Percentiles rank a stretch among this genome's conserved stretches.
phyloP scores from a whole-genome alignment of 1,139 yeast species.

The Blastobotrys arbuscula region DNA sequence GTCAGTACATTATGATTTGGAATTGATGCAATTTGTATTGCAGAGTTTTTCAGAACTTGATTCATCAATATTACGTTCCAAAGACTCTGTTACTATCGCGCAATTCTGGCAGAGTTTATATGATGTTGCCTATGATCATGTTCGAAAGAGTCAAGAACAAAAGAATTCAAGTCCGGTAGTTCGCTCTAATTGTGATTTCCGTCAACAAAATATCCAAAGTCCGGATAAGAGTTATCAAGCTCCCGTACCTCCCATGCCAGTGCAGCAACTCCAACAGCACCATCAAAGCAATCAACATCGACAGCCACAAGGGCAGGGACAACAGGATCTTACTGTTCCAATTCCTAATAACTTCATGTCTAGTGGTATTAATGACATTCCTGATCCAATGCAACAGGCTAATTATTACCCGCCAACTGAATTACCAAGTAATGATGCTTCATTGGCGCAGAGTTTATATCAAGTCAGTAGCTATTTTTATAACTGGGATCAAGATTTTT shows the following conservation, averaged over 20 bases:
- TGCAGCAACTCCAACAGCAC: not conserved
- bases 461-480: slow-evolving; percentile 22
- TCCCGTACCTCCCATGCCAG: not conserved
- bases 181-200: not conserved
- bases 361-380: not conserved
- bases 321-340: not conserved
- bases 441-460: slow-evolving; percentile 21
- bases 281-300: not conserved
- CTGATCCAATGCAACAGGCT: not conserved
- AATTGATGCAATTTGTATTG: slow-evolving; percentile 18
- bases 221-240: not conserved
- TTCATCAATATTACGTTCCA: not conserved
- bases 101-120: slow-evolving; percentile 20
- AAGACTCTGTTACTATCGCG: slow-evolving; percentile 3
- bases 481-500: slow-evolving; percentile 22
- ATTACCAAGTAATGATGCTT: slow-evolving; percentile 9
- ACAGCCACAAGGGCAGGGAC: not conserved
- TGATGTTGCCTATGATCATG: slow-evolving; percentile 16
- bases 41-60: slow-evolving; percentile 11
- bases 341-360: not conserved
- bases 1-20: slow-evolving; percentile 24
- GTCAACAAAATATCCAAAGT: not conserved
- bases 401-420: not conserved
- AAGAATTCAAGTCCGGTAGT: not conserved
- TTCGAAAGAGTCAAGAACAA: slow-evolving; percentile 12